Evolutionary conservation across 78 protist species (phyloP), one percentile per base, ranked within the genome.

Genomic region (Mantamonas sphyraenae): DNA sequence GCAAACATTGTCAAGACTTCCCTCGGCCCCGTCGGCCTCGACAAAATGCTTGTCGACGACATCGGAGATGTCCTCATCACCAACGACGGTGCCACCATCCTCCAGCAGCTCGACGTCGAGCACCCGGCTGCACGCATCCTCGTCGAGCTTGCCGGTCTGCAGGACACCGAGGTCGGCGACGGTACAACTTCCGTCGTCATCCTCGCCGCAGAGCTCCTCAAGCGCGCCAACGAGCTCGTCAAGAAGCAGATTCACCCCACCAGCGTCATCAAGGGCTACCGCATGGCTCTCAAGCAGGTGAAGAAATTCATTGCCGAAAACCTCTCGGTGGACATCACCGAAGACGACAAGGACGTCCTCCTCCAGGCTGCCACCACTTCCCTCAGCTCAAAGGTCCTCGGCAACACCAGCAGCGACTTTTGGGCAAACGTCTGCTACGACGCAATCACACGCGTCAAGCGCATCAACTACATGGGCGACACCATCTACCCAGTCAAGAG

Each of bases 101-200:
- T 95, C 33, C 61, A 82, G 68, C 64, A 73, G 76, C 80, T 95
- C 35, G 97, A 95, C 20, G 93, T 93, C 28, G 95, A 95, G 77
- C 98, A 96, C 71, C 99, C 99, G 17, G 95, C 98, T 0, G 98
- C 93, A 22, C 76, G 82, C 68, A 91, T 97, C 20, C 84, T 91
- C 19, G 93, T 94, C 39, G 93, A 92, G 66, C 83, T 92, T 14
- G 93, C 98, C 22, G 79, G 82, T 22, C 80, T 85, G 28, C 97
- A 95, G 70, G 98, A 93, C 81, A 72, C 80, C 68, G 96, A 94
- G 47, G 96, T 92, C 2, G 93, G 85, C 43, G 98, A 93, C 38
- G 98, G 98, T 24, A 98, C 99, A 14, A 98, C 99, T 0, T 83
- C 97, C 2, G 99, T 97, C 39, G 98, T 96, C 26, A 83, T 98